Evolutionary conservation across 768 basidiomycete species (phyloP), one percentile per base, ranked within the genome.

Genomic region (Psilocybe cyanescens): DNA sequence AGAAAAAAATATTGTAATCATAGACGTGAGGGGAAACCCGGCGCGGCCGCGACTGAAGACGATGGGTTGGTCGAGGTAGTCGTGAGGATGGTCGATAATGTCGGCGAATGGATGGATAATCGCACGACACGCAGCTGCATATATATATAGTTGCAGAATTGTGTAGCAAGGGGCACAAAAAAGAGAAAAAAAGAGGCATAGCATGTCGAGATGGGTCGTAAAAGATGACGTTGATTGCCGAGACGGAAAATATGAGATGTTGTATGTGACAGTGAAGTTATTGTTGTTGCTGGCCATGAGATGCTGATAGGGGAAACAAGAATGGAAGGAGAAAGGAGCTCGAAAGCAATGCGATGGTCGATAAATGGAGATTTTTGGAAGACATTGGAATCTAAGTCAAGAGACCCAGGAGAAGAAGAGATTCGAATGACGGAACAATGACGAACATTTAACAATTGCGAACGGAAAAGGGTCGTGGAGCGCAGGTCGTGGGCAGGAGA

Each of bases 331-430:
- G 46, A 53, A 49, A 60, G 62, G 56, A 61, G 56, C 61, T 65
- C 53, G 66, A 68, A 64, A 68, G 63, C 63, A 67, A 63, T 67
- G 72, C 67, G 61, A 69, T 64, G 55, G 57, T 56, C 52, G 41
- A 59, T 37, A 53, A 41, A n/a, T 51, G 44, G 16, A 30, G 37
- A 9, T 45, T 45, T 57, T 37, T 19, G 29, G 46, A 48, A 46
- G 19, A 37, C 24, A 14, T 51, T 45, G 41, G 53, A 49, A 58
- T 67, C 66, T 67, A 67, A 64, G 47, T 59, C 54, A 57, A 60
- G 19, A 41, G 31, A 58, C 55, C 45, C 51, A 48, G 59, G 33
- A 57, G 33, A 24, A 24, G 24, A 24, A 24, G 52, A 61, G 51
- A 65, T 39, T 61, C 57, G 57, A 62, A 46, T 49, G 33, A 66